phyloP scores from a whole-genome alignment of 495 filamentous ascomycete genomes.

The Rusavskia elegans region DNA sequence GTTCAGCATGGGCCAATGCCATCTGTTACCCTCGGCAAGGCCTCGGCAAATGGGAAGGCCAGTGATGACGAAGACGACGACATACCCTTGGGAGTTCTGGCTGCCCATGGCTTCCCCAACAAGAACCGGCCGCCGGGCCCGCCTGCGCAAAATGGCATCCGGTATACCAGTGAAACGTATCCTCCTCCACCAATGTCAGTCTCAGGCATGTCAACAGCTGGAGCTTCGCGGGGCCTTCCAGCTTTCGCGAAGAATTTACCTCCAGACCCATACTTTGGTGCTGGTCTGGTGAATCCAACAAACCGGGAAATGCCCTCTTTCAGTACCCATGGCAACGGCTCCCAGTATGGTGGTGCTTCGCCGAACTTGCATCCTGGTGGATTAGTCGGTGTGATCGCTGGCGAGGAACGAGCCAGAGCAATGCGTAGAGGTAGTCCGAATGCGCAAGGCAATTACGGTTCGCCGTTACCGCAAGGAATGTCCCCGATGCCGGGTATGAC shows the following conservation, averaged over 20 bases:
- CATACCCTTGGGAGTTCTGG: slow-evolving; percentile 72
- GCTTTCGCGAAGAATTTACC: slow-evolving; percentile 80
- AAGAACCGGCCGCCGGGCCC: slow-evolving; percentile 63
- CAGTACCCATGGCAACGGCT: slow-evolving; percentile 37
- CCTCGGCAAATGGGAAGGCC: slow-evolving; percentile 26
- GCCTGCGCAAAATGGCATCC: slow-evolving; percentile 30
- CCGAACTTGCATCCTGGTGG: slow-evolving; percentile 47
- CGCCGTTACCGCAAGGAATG: slow-evolving; percentile 20
- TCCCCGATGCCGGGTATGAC: slow-evolving; percentile 20
- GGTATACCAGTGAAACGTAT: slow-evolving; percentile 16
- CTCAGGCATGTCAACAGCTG: slow-evolving; percentile 20
- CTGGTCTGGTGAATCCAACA: slow-evolving; percentile 56
- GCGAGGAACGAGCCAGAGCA: slow-evolving; percentile 63
- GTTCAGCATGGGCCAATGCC: slow-evolving; percentile 18
- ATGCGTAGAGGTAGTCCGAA: slow-evolving; percentile 69
- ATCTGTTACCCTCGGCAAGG: slow-evolving; percentile 19
- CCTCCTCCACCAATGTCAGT: slow-evolving; percentile 28
- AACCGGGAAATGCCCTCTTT: slow-evolving; percentile 66
- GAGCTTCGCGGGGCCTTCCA: slow-evolving; percentile 41
- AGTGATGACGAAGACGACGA: slow-evolving; percentile 71
- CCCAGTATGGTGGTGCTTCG: slow-evolving; percentile 35
- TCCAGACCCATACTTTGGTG: slow-evolving; percentile 77
- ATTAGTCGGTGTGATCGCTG: slow-evolving; percentile 79
- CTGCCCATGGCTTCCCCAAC: slow-evolving; percentile 83
- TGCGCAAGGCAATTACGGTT: slow-evolving; percentile 31